A percentile compares a stretch with the other conserved stretches of the same genome.
These are phyloP conservation scores for Physcomitrellopsis africana DNA, from an alignment of 225 moss, liverwort and hornwort species.

Conservation along the genomic window DNA sequence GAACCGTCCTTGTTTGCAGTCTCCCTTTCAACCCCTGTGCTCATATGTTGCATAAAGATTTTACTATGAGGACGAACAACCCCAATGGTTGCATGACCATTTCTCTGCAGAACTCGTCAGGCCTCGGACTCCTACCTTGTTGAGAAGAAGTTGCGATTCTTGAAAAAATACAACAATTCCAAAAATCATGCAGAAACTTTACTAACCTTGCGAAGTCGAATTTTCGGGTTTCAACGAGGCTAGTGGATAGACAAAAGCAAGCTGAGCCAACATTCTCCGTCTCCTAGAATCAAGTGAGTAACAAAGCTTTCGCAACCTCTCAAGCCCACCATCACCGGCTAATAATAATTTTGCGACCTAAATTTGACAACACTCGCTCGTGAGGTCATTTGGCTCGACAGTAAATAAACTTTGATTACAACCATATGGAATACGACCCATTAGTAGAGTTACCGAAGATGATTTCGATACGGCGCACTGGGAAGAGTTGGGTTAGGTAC, in stretches of 20 bases:
- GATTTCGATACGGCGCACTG: not conserved
- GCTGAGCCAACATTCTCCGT: slow-evolving; percentile 79
- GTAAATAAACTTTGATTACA: not conserved
- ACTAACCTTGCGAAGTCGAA: slow-evolving; percentile 42
- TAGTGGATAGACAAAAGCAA: slow-evolving; percentile 86
- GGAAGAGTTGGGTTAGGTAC: not conserved
- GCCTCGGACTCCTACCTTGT: not conserved
- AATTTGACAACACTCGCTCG: slow-evolving; percentile 19
- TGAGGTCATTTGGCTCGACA: slow-evolving; percentile 5
- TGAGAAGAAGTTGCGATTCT: not conserved
- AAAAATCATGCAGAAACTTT: not conserved
- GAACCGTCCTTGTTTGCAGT: slow-evolving; percentile 51
- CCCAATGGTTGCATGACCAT: not conserved
- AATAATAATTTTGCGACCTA: slow-evolving; percentile 84
- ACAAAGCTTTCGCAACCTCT: slow-evolving; percentile 65
- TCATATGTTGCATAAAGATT: slow-evolving; percentile 17
- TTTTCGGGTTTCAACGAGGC: slow-evolving; percentile 47
- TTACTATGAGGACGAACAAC: slow-evolving; percentile 2
- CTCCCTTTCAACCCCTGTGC: slow-evolving; percentile 56
- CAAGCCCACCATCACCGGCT: slow-evolving; percentile 84
- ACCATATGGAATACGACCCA: slow-evolving; percentile 13
- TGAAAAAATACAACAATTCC: not conserved
- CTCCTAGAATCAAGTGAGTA: slow-evolving; percentile 77
- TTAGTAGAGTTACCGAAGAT: not conserved
- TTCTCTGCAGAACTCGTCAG: slow-evolving; percentile 2